These are phyloP conservation scores for Chytriomyces confervae DNA, from an alignment of 192 early-diverging fungal species.

Conservation along the genomic window DNA sequence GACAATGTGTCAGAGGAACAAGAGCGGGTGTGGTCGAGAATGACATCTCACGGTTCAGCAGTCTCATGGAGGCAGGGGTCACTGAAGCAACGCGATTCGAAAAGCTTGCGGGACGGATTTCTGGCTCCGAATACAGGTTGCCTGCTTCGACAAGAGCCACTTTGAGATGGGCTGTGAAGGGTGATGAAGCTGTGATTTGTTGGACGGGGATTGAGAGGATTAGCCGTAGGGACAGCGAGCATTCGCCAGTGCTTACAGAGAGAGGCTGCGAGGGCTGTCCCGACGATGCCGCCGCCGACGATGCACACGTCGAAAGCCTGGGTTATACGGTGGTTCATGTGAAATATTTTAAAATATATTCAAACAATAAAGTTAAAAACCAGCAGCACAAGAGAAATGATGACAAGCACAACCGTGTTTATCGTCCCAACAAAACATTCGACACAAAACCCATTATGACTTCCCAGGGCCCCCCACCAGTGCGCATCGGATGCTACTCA, in stretches of 20 bases:
- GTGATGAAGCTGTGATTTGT: constrained; percentile 19
- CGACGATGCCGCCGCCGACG: constrained; percentile 89
- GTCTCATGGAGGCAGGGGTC: constrained; percentile 69
- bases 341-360: too few relatives aligned
- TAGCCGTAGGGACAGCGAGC: neutral
- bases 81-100: constrained; percentile 86
- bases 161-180: constrained; percentile 42
- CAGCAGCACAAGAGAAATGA: too few relatives aligned
- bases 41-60: constrained; percentile 49
- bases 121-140: constrained; percentile 68
- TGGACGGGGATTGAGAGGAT: neutral
- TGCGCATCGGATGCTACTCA: constrained; percentile 65
- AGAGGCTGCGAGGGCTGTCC: constrained; percentile 81
- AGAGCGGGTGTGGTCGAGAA: neutral
- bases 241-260: constrained; percentile 59
- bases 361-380: too few relatives aligned
- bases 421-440: too few relatives aligned
- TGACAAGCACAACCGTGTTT: too few relatives aligned
- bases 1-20: neutral
- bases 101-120: constrained; percentile 52
- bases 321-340: neutral
- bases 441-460: too few relatives aligned
- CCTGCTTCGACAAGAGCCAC: constrained; percentile 84
- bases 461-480: constrained; percentile 13
- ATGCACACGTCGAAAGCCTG: constrained; percentile 74